A percentile compares a stretch with the other conserved stretches of the same genome.
Evolutionary conservation across 2,329 filamentous ascomycete species (phyloP).

Genomic region (Fusarium buxicola): DNA sequence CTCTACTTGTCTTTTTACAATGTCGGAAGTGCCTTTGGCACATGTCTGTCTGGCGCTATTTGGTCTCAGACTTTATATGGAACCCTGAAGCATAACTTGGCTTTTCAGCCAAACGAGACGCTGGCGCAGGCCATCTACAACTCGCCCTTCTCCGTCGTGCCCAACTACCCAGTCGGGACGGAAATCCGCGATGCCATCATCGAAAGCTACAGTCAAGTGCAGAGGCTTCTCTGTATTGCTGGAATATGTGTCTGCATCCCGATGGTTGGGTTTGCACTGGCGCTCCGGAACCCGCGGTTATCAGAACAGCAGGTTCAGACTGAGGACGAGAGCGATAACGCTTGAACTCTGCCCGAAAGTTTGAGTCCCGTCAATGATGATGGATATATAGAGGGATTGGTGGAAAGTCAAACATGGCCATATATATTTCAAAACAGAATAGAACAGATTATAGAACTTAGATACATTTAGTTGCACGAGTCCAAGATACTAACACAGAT

Average conservation of each 20-base stretch:
- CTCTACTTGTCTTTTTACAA: slow-evolving; percentile 57
- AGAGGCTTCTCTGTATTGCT: slow-evolving; percentile 58
- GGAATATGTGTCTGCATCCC: slow-evolving; percentile 60
- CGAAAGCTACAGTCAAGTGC: slow-evolving; percentile 57
- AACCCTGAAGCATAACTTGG: slow-evolving; percentile 48
- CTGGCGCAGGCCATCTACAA: slow-evolving; percentile 53
- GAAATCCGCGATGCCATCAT: slow-evolving; percentile 58
- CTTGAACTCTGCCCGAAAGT: background rate
- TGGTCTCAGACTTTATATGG: slow-evolving; percentile 56
- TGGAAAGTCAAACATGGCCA: background rate
- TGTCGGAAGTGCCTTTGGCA: slow-evolving; percentile 56
- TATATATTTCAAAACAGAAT: slow-evolving; percentile 1
- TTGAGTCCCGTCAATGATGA: background rate
- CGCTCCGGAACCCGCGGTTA: slow-evolving; percentile 57
- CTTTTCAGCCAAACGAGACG: slow-evolving; percentile 50
- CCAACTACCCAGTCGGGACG: slow-evolving; percentile 56
- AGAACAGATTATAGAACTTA: slow-evolving; percentile 3
- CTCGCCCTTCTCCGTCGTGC: slow-evolving; percentile 51
- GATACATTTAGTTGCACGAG: background rate
- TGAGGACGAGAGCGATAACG: slow-evolving; percentile 29
- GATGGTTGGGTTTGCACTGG: slow-evolving; percentile 58
- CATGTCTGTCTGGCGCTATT: slow-evolving; percentile 54
- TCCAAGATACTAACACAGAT: background rate
- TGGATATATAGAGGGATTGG: background rate
- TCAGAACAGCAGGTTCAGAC: slow-evolving; percentile 51